These are phyloP conservation scores for Fraxinus angustifolia DNA, from an alignment of 305 asterid genomes.

Conservation along the genomic window DNA sequence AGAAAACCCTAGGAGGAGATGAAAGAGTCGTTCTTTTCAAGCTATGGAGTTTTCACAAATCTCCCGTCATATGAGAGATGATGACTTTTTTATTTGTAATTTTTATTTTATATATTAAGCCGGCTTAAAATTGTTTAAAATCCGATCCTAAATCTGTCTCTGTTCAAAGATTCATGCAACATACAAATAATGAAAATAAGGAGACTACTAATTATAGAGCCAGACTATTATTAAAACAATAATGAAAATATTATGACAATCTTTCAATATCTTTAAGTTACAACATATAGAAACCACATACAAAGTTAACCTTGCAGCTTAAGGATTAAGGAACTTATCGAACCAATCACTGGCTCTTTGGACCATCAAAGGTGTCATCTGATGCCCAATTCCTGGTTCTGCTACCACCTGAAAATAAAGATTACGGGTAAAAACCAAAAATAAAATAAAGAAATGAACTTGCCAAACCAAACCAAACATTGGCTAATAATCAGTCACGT, in stretches of 20 bases:
- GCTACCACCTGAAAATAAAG: conserved; percentile 38
- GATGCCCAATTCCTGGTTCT: conserved; percentile 64
- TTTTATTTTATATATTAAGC: too few relatives aligned
- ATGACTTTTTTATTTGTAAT: too few relatives aligned
- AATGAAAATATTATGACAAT: neutral
- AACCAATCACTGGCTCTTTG: conserved; percentile 93
- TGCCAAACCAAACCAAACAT: neutral
- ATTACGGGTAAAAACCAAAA: neutral
- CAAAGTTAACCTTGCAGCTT: neutral
- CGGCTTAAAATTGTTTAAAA: too few relatives aligned
- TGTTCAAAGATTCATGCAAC: neutral
- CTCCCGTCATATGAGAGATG: too few relatives aligned
- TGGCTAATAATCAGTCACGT: neutral
- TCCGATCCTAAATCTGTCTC: too few relatives aligned
- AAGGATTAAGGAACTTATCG: conserved; percentile 47
- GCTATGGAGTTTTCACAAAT: too few relatives aligned
- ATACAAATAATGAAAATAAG: neutral
- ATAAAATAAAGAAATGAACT: neutral
- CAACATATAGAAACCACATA: neutral
- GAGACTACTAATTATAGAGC: neutral
- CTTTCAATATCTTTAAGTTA: neutral
- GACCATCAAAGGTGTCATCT: conserved; percentile 78
- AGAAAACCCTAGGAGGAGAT: too few relatives aligned
- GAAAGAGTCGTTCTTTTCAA: too few relatives aligned
- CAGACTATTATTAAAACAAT: neutral